Evolutionary conservation across 2,329 filamentous ascomycete genomes (phyloP).

Genomic region (Erysiphe neolycopersici): DNA sequence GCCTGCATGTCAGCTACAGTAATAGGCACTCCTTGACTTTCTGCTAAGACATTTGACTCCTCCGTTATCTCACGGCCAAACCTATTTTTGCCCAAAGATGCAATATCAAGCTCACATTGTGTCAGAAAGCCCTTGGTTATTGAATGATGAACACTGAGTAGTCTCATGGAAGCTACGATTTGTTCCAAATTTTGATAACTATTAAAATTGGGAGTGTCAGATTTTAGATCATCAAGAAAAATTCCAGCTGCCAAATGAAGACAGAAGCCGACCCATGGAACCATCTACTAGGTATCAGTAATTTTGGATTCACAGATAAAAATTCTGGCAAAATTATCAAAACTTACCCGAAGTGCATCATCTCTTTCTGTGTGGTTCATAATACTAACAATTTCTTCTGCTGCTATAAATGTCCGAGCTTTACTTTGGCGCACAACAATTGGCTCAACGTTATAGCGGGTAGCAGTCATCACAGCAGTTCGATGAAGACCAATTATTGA

Average conservation of each 20-base stretch:
- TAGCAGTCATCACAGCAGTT: slow-evolving; percentile 60
- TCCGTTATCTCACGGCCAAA: slow-evolving; percentile 1
- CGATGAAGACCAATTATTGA: slow-evolving; percentile 74
- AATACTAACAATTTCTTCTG: slow-evolving; percentile 61
- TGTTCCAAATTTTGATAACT: slow-evolving; percentile 35
- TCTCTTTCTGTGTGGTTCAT: slow-evolving; percentile 54
- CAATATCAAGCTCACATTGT: slow-evolving; percentile 61
- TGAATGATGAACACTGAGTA: slow-evolving; percentile 43
- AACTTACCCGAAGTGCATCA: slow-evolving; percentile 36
- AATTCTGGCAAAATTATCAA: neutral
- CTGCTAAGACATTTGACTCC: slow-evolving; percentile 3
- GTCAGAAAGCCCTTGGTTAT: slow-evolving; percentile 66
- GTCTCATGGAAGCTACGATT: slow-evolving; percentile 51
- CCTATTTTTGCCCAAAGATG: slow-evolving; percentile 14
- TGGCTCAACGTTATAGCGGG: slow-evolving; percentile 38
- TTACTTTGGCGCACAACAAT: slow-evolving; percentile 44
- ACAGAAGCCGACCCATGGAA: slow-evolving; percentile 55
- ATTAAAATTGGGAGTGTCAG: slow-evolving; percentile 3
- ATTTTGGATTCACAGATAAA: slow-evolving; percentile 3
- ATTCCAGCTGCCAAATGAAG: slow-evolving; percentile 67
- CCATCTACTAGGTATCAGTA: slow-evolving; percentile 25
- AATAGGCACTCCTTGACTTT: slow-evolving; percentile 4
- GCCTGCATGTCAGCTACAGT: slow-evolving; percentile 4
- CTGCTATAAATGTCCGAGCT: slow-evolving; percentile 48
- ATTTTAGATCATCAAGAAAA: slow-evolving; percentile 49